Evolutionary conservation across 2,329 filamentous ascomycete species (phyloP).

Genomic region (Penicillium glabrum): DNA sequence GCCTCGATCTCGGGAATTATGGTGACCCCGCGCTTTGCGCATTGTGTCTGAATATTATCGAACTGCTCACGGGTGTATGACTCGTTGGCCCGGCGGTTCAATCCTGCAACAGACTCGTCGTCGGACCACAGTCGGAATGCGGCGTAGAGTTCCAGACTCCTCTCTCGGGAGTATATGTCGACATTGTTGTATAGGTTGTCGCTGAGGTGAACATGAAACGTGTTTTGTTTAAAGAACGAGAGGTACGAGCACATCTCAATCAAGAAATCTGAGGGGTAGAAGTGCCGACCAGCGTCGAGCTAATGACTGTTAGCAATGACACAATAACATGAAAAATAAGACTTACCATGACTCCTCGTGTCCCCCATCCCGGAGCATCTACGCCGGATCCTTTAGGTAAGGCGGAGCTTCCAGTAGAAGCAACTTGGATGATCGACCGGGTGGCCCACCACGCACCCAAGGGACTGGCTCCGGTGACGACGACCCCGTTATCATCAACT

Average conservation of each 20-base stretch:
- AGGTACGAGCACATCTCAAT: constrained; percentile 59
- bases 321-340: background rate
- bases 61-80: constrained; percentile 55
- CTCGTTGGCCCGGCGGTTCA: constrained; percentile 56
- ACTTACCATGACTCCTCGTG: constrained; percentile 46
- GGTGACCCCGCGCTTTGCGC: constrained; percentile 57
- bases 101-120: constrained; percentile 45
- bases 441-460: constrained; percentile 61
- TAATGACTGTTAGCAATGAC: background rate
- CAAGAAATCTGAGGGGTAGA: constrained; percentile 57
- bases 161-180: background rate
- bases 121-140: constrained; percentile 58
- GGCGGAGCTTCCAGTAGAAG: background rate
- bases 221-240: constrained; percentile 62
- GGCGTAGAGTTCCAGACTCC: constrained; percentile 41
- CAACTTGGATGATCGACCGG: constrained; percentile 52
- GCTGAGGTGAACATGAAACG: constrained; percentile 59
- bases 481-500: constrained; percentile 38
- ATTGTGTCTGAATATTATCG: constrained; percentile 53
- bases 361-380: constrained; percentile 56
- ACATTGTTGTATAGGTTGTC: constrained; percentile 57
- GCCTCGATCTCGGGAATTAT: constrained; percentile 62
- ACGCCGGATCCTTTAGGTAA: background rate
- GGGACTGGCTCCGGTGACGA: constrained; percentile 54
- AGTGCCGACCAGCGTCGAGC: constrained; percentile 57